These are phyloP conservation scores for Penicillium dipodomyicola DNA, from an alignment of 495 filamentous ascomycete species.

Conservation along the genomic window DNA sequence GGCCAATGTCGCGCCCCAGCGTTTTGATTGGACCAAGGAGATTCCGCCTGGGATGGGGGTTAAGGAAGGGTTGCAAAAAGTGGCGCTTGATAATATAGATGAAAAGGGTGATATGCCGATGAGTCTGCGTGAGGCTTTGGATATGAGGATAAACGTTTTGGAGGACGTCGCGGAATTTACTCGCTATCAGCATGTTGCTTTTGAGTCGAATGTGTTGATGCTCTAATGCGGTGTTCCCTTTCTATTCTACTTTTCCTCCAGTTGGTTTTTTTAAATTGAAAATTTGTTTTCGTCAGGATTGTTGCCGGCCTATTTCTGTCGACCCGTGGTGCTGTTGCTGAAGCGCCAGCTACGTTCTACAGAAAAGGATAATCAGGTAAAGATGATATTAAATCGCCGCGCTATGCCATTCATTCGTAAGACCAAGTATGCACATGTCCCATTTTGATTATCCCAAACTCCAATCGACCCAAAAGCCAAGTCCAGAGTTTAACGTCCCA, in stretches of 20 bases:
- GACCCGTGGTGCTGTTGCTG: neutral
- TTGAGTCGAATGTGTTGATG: constrained; percentile 32
- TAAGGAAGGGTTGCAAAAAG: constrained; percentile 18
- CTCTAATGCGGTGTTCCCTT: constrained; percentile 9
- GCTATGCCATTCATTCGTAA: constrained; percentile 33
- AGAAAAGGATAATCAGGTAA: constrained; percentile 1
- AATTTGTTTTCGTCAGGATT: neutral
- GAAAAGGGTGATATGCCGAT: constrained; percentile 36
- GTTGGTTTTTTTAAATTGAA: constrained; percentile 10
- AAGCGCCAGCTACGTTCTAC: neutral
- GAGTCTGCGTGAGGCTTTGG: constrained; percentile 34
- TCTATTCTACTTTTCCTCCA: constrained; percentile 8
- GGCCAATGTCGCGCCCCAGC: constrained; percentile 55
- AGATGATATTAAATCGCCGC: constrained; percentile 27
- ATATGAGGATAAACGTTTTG: constrained; percentile 24
- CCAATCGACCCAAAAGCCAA: neutral
- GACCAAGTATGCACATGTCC: constrained; percentile 20
- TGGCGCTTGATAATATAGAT: constrained; percentile 32
- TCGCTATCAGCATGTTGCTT: constrained; percentile 36
- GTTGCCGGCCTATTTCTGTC: neutral
- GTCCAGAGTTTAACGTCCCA: constrained; percentile 29
- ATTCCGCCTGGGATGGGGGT: constrained; percentile 11
- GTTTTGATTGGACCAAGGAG: constrained; percentile 38
- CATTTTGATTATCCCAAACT: constrained; percentile 18
- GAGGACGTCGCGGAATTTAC: constrained; percentile 32